Evolutionary conservation across 129 eudicot species (phyloP), one percentile per base, ranked within the genome.

Genomic region (Logfia minima): DNA sequence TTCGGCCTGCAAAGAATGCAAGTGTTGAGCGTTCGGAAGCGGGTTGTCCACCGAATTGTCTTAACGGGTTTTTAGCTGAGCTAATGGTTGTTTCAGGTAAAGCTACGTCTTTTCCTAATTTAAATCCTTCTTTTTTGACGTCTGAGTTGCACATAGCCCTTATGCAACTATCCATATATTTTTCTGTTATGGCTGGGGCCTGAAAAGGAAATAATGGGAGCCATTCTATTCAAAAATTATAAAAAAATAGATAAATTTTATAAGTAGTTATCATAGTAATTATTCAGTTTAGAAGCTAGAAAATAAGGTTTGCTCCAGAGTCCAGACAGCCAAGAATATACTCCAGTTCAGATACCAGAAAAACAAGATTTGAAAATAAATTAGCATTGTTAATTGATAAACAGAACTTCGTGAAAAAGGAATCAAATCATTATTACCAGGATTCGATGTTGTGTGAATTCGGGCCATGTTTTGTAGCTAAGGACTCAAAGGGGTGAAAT

Each of bases 81-180:
- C 82, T 87, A 16, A 94, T 75, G 0, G 8, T 31, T 71, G 98
- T 94, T 79, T 91, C 97, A 0, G 98, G 97, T 48, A 94, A 92
- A 71, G 98, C 78, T 16, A 89, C 89, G 24, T 94, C 98, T 73
- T 91, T 95, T 55, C 99, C 97, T 22, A 95, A 75, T 75, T 76
- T 55, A 83, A 95, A 91, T 18, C 97, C 97, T 89, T 85, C 96
- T 19, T 79, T 86, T 79, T 85, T 86, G 43, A 88, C 73, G 77
- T 95, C 97, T 2, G 99, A 76, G 59, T 91, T 95, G 85, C 99
- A 95, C 63, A 95, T 41, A 32, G 99, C 96, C 22, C 97, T 61
- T 17, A 90, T 86, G 86, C 90, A 87, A 35, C 68, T 89, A 9
- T 81, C 26, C 97, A 95, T 87, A 23, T 26, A 6, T 34, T 29